Evolutionary conservation across 1,284 basidiomycete genomes (phyloP), one percentile per base, ranked within the genome.

Genomic region (Cutaneotrichosporon curvatum): DNA sequence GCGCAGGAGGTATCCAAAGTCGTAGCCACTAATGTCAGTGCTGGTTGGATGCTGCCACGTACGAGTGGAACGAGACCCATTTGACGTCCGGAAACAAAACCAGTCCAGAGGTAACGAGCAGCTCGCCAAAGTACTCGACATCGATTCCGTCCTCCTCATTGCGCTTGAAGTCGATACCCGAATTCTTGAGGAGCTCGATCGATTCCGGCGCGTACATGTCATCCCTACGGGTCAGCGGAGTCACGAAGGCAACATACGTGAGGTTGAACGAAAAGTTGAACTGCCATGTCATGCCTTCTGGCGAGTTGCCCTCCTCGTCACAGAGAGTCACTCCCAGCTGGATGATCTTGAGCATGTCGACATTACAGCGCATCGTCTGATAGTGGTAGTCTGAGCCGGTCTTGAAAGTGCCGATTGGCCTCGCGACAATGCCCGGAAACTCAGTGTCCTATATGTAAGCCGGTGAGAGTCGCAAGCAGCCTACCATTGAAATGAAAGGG

Each of bases 181-280:
- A 89, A 68, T 92, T 92, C 68, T 88, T 86, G 40, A 98, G 76
- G 20, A 94, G 78, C 46, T 99, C 92, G 61, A 98, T 84, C 41
- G 91, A 94, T 56, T 98, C 94, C 14, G 91, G 94, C 16, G 91
- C 87, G 70, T 87, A 98, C 90, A 98, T 97, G 74, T 99, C 94
- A 50, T 91, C 86, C 60, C 87, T 90, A 69, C 32, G 25, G 14
- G 30, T 15, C 4, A 16, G n/a, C n/a, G 12, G 15, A 22, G 1
- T 4, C 12, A 18, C 14, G 9, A 9, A 3, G 20, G 19, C 20
- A 6, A 37, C 86, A 61, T 68, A 92, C 89, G 81, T 80, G 57
- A 90, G 74, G 71, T 82, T 89, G 74, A 98, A 99, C 59, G 81
- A 80, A 73, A 99, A 97, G 74, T 99, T 98, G 76, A 99, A 99